Evolutionary conservation across 768 basidiomycete genomes (phyloP).

Genomic region (Mycena galericulata): DNA sequence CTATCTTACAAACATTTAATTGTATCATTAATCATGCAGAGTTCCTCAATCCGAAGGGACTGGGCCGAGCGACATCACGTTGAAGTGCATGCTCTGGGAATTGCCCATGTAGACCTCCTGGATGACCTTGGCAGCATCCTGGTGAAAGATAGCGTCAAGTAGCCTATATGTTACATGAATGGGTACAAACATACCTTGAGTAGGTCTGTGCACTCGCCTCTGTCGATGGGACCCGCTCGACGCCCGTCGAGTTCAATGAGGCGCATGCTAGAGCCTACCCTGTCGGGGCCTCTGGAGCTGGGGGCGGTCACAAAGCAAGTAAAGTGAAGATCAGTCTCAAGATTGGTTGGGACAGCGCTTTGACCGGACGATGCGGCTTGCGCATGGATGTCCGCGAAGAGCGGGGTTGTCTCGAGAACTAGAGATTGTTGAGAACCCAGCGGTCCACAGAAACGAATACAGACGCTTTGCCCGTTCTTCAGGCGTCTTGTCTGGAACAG

Average conservation of each 20-base stretch:
- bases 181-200: constrained; percentile 56
- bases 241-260: constrained; percentile 90
- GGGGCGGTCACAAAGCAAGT: constrained; percentile 86
- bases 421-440: neutral
- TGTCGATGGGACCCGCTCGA: constrained; percentile 83
- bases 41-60: neutral
- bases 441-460: neutral
- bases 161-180: neutral
- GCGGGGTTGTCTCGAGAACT: constrained; percentile 77
- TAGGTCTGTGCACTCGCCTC: constrained; percentile 71
- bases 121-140: constrained; percentile 78
- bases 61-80: constrained; percentile 69
- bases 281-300: constrained; percentile 37
- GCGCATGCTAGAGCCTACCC: constrained; percentile 50
- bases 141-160: neutral
- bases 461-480: constrained; percentile 72
- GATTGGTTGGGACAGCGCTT: constrained; percentile 68
- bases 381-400: constrained; percentile 84
- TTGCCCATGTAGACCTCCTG: constrained; percentile 68
- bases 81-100: constrained; percentile 70
- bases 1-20: neutral
- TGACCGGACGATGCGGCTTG: constrained; percentile 79
- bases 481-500: constrained; percentile 69
- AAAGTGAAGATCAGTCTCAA: constrained; percentile 86
- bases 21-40: neutral